Percentiles rank a stretch among this genome's conserved stretches.
Conservation (phyloP, 495 filamentous ascomycete species). For the Penicillium taxi region DNA sequence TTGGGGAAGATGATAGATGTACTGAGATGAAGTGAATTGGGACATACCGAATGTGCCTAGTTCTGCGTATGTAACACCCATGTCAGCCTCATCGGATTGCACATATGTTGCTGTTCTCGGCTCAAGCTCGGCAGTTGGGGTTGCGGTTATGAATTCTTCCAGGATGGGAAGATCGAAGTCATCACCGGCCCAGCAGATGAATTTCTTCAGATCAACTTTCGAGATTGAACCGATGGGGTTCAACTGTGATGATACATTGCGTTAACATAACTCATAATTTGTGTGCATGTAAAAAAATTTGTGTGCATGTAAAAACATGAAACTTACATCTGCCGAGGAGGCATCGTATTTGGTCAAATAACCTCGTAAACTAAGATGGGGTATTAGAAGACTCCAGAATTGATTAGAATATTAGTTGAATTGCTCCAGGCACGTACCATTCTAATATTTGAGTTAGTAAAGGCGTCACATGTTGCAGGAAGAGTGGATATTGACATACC, state of each 20-base stretch:
- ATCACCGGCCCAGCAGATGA: slow-evolving; percentile 58
- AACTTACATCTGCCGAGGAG: slow-evolving; percentile 47
- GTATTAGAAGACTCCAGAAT: slow-evolving; percentile 2
- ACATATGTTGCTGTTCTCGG: slow-evolving; percentile 56
- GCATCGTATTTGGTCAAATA: slow-evolving; percentile 72
- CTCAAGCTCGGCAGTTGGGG: slow-evolving; percentile 77
- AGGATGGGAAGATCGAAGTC: slow-evolving; percentile 67
- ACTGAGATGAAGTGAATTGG: no score
- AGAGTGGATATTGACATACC: slow-evolving; percentile 17
- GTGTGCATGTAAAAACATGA: no score
- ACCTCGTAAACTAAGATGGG: slow-evolving; percentile 41
- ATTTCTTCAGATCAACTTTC: slow-evolving; percentile 69
- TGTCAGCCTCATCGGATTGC: slow-evolving; percentile 62
- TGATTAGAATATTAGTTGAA: not conserved
- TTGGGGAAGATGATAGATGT: no score
- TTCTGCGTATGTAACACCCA: slow-evolving; percentile 55
- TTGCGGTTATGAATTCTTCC: slow-evolving; percentile 61
- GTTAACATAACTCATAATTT: no score
- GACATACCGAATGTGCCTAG: slow-evolving; percentile 48
- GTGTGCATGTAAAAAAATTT: slow-evolving; percentile 4
- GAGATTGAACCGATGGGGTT: slow-evolving; percentile 68
- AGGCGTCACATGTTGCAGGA: not conserved
- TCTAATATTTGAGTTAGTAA: slow-evolving; percentile 17
- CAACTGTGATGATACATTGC: no score
- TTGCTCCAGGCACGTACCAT: slow-evolving; percentile 19